Evolutionary conservation across 768 basidiomycete species (phyloP), one percentile per base, ranked within the genome.

Genomic region (Ramaria sp.): DNA sequence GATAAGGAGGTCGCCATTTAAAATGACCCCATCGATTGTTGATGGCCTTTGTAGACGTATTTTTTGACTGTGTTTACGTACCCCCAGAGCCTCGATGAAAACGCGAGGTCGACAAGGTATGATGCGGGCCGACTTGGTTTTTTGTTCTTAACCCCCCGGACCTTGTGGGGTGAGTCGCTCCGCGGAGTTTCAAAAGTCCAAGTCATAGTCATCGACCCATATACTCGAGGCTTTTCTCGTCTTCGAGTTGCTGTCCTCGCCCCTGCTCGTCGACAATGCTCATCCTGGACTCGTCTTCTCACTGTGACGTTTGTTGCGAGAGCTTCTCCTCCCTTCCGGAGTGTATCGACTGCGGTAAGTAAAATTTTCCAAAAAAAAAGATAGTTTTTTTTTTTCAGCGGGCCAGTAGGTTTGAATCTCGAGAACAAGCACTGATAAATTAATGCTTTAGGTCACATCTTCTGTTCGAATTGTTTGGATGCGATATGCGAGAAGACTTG

Each of bases 401-500:
- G 56, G 42, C 43, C 53, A 20, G 36, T 20, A 32, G 42, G 52
- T 24, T 56, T 64, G 59, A 61, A 64, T 71, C 66, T 62, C 56
- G 48, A 22, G 58, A 28, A 42, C 56, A 52, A 38, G 52, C 16
- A 37, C 45, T 60, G 36, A 59, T 37, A n/a, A 9, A 13, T 55
- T 47, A 44, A 57, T 57, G 25, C 32, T 56, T 36, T 58, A 90
- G 88, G 88, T 62, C 88, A 90, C 71, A 81, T 89, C 57, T 72
- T 90, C 57, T 90, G 88, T 69, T 75, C 79, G 41, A 73, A 68
- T 66, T 90, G 88, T 72, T 83, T 84, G 75, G 79, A 77, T 65
- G 82, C 75, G 67, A 88, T 90, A 63, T 77, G 83, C 67, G 83
- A 89, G 73, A 89, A 88, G 76, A 85, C 84, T 43, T 53, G 56